Evolutionary conservation across 371 early-diverging fungal species (phyloP).

Genomic region (Fennellomyces sp.): DNA sequence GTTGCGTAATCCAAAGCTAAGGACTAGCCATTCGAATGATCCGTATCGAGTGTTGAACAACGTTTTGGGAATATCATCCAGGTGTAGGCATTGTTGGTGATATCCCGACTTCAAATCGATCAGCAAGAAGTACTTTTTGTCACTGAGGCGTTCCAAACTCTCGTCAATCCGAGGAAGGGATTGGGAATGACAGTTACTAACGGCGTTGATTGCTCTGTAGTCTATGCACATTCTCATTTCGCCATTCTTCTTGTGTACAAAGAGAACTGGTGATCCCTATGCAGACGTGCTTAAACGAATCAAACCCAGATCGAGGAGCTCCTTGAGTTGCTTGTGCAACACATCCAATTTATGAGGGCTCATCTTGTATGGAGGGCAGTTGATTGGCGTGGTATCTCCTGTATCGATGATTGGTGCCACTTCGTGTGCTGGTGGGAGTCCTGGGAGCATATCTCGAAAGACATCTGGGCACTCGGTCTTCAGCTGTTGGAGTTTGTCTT

Average conservation of each 20-base stretch:
- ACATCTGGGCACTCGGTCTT: neutral
- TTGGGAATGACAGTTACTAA: conserved; percentile 31
- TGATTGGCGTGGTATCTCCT: conserved; percentile 5
- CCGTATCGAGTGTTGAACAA: conserved; percentile 22
- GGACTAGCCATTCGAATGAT: neutral
- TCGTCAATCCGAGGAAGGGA: too few relatives aligned
- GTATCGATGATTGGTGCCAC: conserved; percentile 5
- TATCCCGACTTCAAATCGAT: neutral
- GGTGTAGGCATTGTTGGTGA: neutral
- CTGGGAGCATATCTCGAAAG: conserved; percentile 1
- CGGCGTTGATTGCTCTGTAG: conserved; percentile 41
- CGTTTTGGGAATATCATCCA: conserved; percentile 18
- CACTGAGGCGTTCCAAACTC: neutral
- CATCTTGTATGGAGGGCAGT: conserved; percentile 25
- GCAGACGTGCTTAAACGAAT: neutral
- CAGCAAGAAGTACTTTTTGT: neutral
- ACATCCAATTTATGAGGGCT: conserved; percentile 30
- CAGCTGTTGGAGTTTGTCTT: neutral
- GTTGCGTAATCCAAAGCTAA: too few relatives aligned
- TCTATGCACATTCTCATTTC: conserved; percentile 38
- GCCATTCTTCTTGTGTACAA: conserved; percentile 63
- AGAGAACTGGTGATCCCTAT: neutral
- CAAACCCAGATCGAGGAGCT: conserved; percentile 16
- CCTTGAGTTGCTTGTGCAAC: conserved; percentile 32
- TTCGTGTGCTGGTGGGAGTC: neutral